phyloP scores from a whole-genome alignment of 164 flowering plant genomes.

The Stephania yunnanensis region DNA sequence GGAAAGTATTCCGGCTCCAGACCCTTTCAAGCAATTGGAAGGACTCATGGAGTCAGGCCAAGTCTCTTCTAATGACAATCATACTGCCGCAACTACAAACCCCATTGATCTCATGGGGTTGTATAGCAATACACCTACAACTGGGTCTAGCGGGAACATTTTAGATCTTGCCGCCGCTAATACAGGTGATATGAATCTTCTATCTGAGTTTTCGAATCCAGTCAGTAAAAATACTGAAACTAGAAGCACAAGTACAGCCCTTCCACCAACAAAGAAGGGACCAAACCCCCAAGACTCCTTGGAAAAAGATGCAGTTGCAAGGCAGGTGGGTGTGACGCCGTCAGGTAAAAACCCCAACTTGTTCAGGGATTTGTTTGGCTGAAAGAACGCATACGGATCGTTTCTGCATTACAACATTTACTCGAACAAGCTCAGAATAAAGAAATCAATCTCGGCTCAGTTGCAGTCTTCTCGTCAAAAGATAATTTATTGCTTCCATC shows the following conservation, averaged over 20 bases:
- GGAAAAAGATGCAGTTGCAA: constrained; percentile 80
- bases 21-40: constrained; percentile 86
- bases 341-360: constrained; percentile 78
- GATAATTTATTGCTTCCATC: background rate
- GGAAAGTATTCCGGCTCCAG: constrained; percentile 32
- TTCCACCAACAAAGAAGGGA: constrained; percentile 46
- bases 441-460: background rate
- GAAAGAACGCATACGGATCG: constrained; percentile 5
- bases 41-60: constrained; percentile 59
- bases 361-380: constrained; percentile 89
- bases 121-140: constrained; percentile 34
- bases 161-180: constrained; percentile 16
- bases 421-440: background rate
- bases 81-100: constrained; percentile 23
- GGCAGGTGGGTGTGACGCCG: constrained; percentile 93
- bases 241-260: constrained; percentile 17
- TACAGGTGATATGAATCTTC: constrained; percentile 15
- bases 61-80: constrained; percentile 20
- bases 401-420: background rate
- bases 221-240: constrained; percentile 18
- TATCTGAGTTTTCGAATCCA: constrained; percentile 27
- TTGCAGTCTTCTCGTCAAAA: background rate
- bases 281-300: constrained; percentile 60
- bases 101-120: constrained; percentile 50
- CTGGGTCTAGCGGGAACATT: background rate